A percentile compares a stretch with the other conserved stretches of the same genome.
These are phyloP conservation scores for Trichosporon coremiiforme DNA, from an alignment of 1,284 basidiomycete species.

Conservation along the genomic window DNA sequence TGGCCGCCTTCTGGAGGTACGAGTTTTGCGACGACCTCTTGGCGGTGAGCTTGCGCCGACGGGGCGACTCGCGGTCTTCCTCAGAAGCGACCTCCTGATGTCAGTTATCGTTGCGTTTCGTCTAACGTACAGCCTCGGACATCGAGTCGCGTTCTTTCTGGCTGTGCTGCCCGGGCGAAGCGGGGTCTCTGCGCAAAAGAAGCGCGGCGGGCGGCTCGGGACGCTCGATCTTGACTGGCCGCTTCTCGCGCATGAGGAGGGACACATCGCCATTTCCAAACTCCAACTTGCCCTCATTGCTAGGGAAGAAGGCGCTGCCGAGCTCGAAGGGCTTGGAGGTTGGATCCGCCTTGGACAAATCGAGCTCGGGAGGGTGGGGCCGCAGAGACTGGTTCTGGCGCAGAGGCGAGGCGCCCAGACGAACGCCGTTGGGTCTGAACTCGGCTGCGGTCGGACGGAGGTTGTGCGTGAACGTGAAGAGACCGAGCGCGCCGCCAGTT, in stretches of 20 bases:
- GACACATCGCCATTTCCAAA: slow-evolving; percentile 6
- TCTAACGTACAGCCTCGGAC: slow-evolving; percentile 13
- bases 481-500: slow-evolving; percentile 23
- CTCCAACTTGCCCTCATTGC: slow-evolving; percentile 5
- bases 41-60: slow-evolving; percentile 25
- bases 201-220: background rate
- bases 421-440: background rate
- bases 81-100: background rate
- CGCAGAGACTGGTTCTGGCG: background rate
- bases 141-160: background rate
- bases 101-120: background rate
- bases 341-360: slow-evolving; percentile 20
- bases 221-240: slow-evolving; percentile 11
- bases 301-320: slow-evolving; percentile 16
- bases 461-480: slow-evolving; percentile 31
- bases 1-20: slow-evolving; percentile 21
- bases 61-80: slow-evolving; percentile 16
- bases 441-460: slow-evolving; percentile 22
- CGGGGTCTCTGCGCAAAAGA: background rate
- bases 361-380: slow-evolving; percentile 21
- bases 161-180: background rate
- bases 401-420: background rate
- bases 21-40: slow-evolving; percentile 34
- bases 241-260: background rate
- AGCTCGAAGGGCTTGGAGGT: slow-evolving; percentile 21